Evolutionary conservation across 768 basidiomycete species (phyloP), one percentile per base, ranked within the genome.

Genomic region (Lactarius evosmus): DNA sequence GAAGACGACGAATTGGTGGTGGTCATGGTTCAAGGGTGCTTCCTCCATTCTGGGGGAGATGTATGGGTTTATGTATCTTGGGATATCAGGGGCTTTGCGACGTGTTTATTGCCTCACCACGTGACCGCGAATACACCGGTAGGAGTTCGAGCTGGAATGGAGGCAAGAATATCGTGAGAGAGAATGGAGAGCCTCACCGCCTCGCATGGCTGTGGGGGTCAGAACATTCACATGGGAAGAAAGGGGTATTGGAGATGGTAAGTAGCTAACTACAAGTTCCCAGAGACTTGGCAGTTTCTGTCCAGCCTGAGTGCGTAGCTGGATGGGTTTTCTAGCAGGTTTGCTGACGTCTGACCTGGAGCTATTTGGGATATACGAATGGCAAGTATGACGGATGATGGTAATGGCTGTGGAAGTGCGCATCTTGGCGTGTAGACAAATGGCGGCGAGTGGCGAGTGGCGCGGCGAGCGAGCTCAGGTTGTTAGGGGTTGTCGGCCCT

Each of bases 41-140:
- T 56, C n/a, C 17, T 49, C 14, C 36, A 25, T 32, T 4, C 22
- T 30, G 30, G 30, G 33, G 38, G 40, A 49, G 49, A 50, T 0
- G n/a, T 46, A 56, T 56, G 54, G 55, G 46, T 61, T 57, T 61
- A 65, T 56, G 55, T 61, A 56, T 9, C 50, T 51, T 27, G 56
- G 46, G 27, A 61, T 51, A 40, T 65, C 40, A 65, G 64, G 64
- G 64, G 59, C 16, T 29, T 7, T n/a, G 8, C 32, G 19, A 5
- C 19, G 36, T 27, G 16, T 29, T 22, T 22, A 22, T 29, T 46
- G 3, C 19, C 7, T 29, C 19, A 22, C 22, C 57, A 64, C 53
- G 57, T 64, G 63, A 55, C 52, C 63, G 52, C 29, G 58, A 64
- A 41, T 9, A 22, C 22, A 6, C 22, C n/a, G n/a, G 38, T 6